Evolutionary conservation across 73 alveolate species (phyloP), one percentile per base, ranked within the genome.

Genomic region (Paramecium biaurelia): DNA sequence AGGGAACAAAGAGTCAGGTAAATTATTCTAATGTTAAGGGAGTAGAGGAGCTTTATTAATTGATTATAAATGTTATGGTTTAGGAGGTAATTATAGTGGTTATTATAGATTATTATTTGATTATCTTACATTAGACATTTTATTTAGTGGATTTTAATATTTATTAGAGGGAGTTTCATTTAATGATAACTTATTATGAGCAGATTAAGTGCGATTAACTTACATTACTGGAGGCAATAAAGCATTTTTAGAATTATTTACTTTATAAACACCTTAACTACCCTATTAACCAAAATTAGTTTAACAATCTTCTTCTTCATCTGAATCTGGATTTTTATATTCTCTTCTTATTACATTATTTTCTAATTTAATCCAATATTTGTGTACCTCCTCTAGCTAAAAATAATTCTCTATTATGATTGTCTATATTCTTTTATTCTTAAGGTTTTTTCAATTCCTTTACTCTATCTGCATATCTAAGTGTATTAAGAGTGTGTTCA

Each of bases 401-500:
- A 10, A 30, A 30, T 35, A 74, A 74, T 74, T 74, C 88, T 34
- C 88, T 74, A 34, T 30, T 34, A 12, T 6, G 28, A 30, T 28
- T 20, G 18, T 74, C 88, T 6, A 74, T 26, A 34, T 21, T 30
- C 41, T 74, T 74, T 34, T 74, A 35, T 5, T 74, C 88, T 34
- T 30, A 38, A 0, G 88, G 88, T 53, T 98, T 98, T 58, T 99
- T 98, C 76, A 99, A 97, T 94, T 99, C 99, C 95, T 98, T 99
- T 35, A 98, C 99, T 94, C 99, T 98, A 92, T 97, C 99, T 45
- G 99, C 99, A 93, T 99, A 99, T 95, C 99, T 95, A 53, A 99
- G 95, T 47, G 99, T 98, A 93, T 99, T 99, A 57, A 98, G 94
- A 59, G 99, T 96, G 89, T 99, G 99, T 92, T 99, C 99, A 89